Conservation (phyloP, 257 asterid species). For the Scutellaria barbata region DNA sequence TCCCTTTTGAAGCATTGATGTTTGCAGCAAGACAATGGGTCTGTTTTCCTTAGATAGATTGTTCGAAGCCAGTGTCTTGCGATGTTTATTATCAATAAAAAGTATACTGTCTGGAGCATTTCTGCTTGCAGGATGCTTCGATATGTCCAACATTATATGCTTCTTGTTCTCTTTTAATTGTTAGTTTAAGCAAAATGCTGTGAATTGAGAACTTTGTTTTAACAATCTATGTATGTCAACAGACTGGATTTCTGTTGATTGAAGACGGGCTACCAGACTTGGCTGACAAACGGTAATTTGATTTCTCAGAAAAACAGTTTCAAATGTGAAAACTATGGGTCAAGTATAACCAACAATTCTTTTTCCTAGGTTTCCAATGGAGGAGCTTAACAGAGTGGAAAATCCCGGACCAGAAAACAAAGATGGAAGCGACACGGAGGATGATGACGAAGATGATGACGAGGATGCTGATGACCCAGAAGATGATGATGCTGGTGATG, state of each 20-base stretch:
- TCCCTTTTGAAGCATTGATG: background rate
- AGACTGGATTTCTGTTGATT: constrained; percentile 60
- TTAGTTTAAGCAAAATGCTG: background rate
- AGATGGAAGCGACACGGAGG: constrained; percentile 74
- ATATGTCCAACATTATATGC: background rate
- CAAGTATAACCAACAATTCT: constrained; percentile 1
- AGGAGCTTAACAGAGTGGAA: constrained; percentile 48
- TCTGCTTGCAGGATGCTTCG: background rate
- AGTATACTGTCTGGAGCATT: background rate
- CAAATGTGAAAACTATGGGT: background rate
- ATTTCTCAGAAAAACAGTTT: background rate
- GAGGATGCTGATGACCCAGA: constrained; percentile 55
- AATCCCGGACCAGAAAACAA: constrained; percentile 58
- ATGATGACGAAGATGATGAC: constrained; percentile 73
- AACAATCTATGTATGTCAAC: constrained; percentile 28
- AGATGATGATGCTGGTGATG: constrained; percentile 81
- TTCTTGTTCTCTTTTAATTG: background rate
- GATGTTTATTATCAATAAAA: constrained; percentile 3
- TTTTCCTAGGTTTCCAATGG: constrained; percentile 61
- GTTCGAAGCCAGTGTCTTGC: background rate
- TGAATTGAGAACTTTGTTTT: background rate
- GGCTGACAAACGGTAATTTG: constrained; percentile 53
- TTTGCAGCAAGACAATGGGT: constrained; percentile 6
- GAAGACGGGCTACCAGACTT: constrained; percentile 43
- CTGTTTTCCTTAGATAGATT: constrained; percentile 3